A percentile compares a stretch with the other conserved stretches of the same genome.
Conservation (phyloP, 257 asterid genomes). For the Solanum pimpinellifolium region DNA sequence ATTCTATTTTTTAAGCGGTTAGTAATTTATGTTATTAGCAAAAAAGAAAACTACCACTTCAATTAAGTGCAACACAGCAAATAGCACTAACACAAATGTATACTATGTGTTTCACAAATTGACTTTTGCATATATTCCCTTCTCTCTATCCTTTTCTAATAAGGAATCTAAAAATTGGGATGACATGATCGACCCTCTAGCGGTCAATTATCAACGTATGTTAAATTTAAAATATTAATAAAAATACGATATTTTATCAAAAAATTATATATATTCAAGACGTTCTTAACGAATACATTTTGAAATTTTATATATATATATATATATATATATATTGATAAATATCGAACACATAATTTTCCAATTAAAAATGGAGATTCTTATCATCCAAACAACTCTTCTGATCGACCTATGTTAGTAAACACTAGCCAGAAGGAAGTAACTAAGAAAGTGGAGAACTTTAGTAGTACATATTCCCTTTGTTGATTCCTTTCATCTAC, state of each 20-base stretch:
- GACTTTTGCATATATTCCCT: neutral
- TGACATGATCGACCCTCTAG: neutral
- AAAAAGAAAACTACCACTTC: neutral
- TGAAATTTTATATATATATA: too few relatives aligned
- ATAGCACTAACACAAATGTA: neutral
- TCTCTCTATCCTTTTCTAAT: neutral
- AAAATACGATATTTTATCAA: neutral
- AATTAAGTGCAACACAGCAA: neutral
- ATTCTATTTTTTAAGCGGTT: neutral
- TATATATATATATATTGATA: too few relatives aligned
- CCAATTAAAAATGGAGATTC: accelerated
- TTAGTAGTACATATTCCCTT: neutral
- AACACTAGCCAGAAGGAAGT: neutral
- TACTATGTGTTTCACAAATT: neutral
- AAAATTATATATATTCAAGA: too few relatives aligned
- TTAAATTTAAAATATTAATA: neutral
- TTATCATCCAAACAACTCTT: too few relatives aligned
- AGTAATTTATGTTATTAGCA: neutral
- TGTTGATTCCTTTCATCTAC: neutral
- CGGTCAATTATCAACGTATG: neutral
- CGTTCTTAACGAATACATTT: too few relatives aligned
- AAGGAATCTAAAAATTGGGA: neutral
- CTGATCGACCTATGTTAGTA: neutral
- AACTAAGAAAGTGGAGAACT: neutral
- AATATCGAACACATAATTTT: too few relatives aligned